Conservation (phyloP, 331 rosid genomes). For the Quercus phellos region DNA sequence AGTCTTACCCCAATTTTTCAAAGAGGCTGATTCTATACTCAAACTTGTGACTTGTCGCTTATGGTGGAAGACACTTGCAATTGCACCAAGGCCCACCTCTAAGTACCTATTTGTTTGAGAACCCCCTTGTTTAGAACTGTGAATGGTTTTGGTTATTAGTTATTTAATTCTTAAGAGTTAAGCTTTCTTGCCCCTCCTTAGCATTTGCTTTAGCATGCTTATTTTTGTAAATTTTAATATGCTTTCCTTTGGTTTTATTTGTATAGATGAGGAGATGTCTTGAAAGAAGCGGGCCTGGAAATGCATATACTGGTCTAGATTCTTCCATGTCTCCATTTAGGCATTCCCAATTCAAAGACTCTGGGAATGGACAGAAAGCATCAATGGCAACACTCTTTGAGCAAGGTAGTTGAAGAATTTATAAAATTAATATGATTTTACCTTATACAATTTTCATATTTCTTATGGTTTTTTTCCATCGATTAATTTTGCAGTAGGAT, state of each 20-base stretch:
- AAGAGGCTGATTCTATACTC: too few species aligned
- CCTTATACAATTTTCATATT: neutral
- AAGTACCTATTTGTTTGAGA: neutral
- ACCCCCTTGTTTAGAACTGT: constrained; percentile 5
- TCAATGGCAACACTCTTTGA: constrained; percentile 73
- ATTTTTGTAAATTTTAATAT: neutral
- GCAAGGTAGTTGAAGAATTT: constrained; percentile 54
- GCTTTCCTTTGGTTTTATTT: constrained; percentile 13
- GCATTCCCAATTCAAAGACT: constrained; percentile 56
- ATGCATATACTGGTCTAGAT: constrained; percentile 51
- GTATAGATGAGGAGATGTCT: constrained; percentile 73
- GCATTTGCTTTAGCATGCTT: constrained; percentile 10
- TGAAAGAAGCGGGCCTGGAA: constrained; percentile 55
- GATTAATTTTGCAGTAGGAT: constrained; percentile 64
- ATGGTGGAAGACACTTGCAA: too few species aligned
- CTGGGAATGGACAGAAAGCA: constrained; percentile 59
- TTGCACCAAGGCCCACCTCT: too few species aligned
- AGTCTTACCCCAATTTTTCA: too few species aligned
- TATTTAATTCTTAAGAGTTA: constrained; percentile 17
- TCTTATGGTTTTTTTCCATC: constrained; percentile 15
- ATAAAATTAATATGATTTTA: constrained; percentile 14
- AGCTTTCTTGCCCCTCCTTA: constrained; percentile 12
- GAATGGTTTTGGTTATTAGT: neutral
- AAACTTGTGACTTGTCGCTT: too few species aligned
- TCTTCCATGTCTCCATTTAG: constrained; percentile 55